Evolutionary conservation across 2,329 filamentous ascomycete species (phyloP), one percentile per base, ranked within the genome.

Genomic region (Nectriaceae sp.): DNA sequence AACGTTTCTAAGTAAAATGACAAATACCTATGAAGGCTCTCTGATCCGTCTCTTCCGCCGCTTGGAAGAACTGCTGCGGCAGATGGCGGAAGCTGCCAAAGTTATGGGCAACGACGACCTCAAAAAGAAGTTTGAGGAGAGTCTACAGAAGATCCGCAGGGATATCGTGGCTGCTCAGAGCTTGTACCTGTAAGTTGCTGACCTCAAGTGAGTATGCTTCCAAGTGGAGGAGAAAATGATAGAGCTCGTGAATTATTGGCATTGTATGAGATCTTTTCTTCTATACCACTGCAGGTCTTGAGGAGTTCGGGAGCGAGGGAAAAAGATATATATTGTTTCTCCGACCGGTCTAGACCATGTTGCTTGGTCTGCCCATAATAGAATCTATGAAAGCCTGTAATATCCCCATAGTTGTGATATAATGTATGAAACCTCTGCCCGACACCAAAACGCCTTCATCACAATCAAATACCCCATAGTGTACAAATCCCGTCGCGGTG

Each of bases 101-200:
- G 93, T 97, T 54, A 99, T 99, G 94, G 94, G 94, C 63, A 97
- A 89, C 67, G 90, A 96, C 52, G 94, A 97, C 63, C 76, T 99
- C 47, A 88, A 92, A 65, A 82, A 86, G 66, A 97, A 96, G 74
- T 99, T 99, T 66, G 92, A 96, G 64, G 82, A 85, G 59, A 88
- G 90, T 53, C 75, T 99, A 60, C 78, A 80, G 49, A 94, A 95
- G 80, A 88, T 97, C 46, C 83, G 90, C 70, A 82, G 94, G 64
- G 94, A 97, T 68, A 92, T 99, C 68, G 93, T 99, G 50, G 91
- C 93, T 20, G 90, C 93, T 40, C 92, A 97, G 75, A 95, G 89
- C 62, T 75, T 97, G 70, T 97, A 97, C 68, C 78, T 97, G 68
- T 94, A 84, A 49, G 24, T 3, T 6, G 15, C 21, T 20, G 11